Evolutionary conservation across 73 alveolate species (phyloP).

Genomic region (Paramecium biaurelia): DNA sequence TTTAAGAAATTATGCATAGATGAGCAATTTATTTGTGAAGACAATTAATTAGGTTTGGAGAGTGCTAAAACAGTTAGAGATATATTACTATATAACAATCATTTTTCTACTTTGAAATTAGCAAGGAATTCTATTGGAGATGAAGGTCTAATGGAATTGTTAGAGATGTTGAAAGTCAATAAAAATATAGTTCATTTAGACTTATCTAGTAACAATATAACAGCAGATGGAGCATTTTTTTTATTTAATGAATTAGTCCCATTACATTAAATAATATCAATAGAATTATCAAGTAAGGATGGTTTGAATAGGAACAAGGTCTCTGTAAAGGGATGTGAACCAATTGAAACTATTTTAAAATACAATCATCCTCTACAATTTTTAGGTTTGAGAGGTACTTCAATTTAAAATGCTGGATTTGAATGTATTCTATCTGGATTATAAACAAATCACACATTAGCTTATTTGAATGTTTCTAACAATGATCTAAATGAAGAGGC

Average conservation of each 20-base stretch:
- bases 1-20: constrained; percentile 6
- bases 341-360: constrained; percentile 34
- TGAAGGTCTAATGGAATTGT: constrained; percentile 34
- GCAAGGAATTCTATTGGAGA: constrained; percentile 55
- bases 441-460: background rate
- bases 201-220: constrained; percentile 59
- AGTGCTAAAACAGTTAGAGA: background rate
- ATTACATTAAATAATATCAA: background rate
- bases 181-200: constrained; percentile 53
- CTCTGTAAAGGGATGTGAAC: constrained; percentile 51
- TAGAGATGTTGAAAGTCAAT: background rate
- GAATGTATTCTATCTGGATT: constrained; percentile 56
- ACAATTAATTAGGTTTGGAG: background rate
- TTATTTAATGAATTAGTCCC: constrained; percentile 41
- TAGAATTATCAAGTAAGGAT: constrained; percentile 61
- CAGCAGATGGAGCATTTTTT: constrained; percentile 59
- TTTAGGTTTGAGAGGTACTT: constrained; percentile 52
- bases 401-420: constrained; percentile 45
- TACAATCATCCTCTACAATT: constrained; percentile 22
- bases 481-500: constrained; percentile 45
- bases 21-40: constrained; percentile 23
- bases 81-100: background rate
- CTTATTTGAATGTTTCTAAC: constrained; percentile 42
- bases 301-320: constrained; percentile 62
- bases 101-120: constrained; percentile 7